These are phyloP conservation scores for Amanita exitialis DNA, from an alignment of 768 basidiomycete species.

Conservation along the genomic window DNA sequence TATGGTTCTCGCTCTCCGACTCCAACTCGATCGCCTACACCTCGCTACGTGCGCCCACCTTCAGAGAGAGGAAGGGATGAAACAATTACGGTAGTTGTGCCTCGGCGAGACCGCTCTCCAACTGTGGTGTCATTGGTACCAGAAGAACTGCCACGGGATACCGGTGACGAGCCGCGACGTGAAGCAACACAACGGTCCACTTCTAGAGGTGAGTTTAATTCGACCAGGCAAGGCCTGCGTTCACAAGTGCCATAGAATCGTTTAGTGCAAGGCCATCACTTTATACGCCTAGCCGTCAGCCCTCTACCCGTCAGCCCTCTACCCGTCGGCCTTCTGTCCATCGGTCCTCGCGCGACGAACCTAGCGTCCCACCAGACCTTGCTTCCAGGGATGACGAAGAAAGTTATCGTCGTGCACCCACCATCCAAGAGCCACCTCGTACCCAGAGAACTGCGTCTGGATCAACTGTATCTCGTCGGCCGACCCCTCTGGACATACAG, in stretches of 20 bases:
- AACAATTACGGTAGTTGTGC: conserved; percentile 7
- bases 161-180: not conserved
- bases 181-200: not conserved
- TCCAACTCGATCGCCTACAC: conserved; percentile 3
- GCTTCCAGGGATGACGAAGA: conserved; percentile 3
- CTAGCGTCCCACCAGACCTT: not conserved
- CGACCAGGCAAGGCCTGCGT: not conserved
- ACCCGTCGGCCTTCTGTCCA: not conserved
- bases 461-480: conserved; percentile 18
- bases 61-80: conserved; percentile 4
- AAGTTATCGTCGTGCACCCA: conserved; percentile 1
- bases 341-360: not conserved
- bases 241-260: not conserved
- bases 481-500: conserved; percentile 28
- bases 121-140: conserved; percentile 3
- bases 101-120: conserved; percentile 9
- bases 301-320: not conserved
- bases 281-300: conserved; percentile 1
- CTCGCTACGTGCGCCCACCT: conserved; percentile 3
- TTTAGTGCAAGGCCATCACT: conserved; percentile 4
- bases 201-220: not conserved
- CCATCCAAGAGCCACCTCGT: conserved; percentile 1
- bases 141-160: conserved; percentile 3
- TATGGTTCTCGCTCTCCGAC: conserved; percentile 14
- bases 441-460: conserved; percentile 1